These are phyloP conservation scores for Neospora caninum DNA, from an alignment of 169 alveolate genomes.

Conservation along the genomic window DNA sequence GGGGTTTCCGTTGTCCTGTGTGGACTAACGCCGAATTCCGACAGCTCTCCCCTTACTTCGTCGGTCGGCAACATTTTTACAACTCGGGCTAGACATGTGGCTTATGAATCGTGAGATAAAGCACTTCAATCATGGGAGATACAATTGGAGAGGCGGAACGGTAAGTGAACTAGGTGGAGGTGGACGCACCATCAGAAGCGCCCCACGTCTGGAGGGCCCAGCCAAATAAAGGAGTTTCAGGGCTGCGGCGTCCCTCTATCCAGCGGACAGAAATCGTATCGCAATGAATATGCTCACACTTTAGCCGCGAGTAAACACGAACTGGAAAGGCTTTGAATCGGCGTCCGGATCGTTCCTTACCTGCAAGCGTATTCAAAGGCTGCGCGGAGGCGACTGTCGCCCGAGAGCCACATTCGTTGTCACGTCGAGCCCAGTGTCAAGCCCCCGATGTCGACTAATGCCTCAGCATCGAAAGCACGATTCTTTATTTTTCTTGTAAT, in stretches of 20 bases:
- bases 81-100: no score
- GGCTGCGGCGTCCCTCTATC: background rate
- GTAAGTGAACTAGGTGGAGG: no score
- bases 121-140: no score
- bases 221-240: background rate
- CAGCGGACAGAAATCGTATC: background rate
- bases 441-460: background rate
- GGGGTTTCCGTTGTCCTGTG: no score
- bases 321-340: no score
- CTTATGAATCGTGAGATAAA: no score
- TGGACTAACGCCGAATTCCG: no score
- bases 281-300: background rate
- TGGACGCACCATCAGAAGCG: background rate
- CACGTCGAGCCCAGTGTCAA: background rate
- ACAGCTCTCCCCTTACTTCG: no score
- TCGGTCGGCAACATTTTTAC: no score
- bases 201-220: constrained; percentile 3
- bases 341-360: background rate
- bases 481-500: no score
- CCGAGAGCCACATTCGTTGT: background rate
- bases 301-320: background rate
- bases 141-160: no score
- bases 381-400: background rate
- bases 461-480: background rate
- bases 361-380: no score